Percentiles rank a stretch among this genome's conserved stretches.
Conservation (phyloP, 768 basidiomycete species). For the Tricholoma flavovirens region DNA sequence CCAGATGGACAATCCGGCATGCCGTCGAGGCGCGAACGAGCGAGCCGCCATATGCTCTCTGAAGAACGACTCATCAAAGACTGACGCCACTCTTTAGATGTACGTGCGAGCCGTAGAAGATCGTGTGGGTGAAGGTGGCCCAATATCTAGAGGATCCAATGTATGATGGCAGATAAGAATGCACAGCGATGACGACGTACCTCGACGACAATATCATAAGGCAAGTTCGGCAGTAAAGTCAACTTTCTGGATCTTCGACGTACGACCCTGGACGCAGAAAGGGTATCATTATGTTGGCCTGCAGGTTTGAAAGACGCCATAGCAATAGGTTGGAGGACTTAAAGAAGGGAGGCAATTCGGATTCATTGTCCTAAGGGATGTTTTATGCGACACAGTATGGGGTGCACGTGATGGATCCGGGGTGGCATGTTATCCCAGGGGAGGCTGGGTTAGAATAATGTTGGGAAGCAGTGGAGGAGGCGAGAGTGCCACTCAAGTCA, state of each 20-base stretch:
- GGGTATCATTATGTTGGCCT: background rate
- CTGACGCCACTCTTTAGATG: background rate
- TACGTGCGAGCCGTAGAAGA: conserved; percentile 2
- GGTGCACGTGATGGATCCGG: too few relatives aligned
- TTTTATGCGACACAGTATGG: background rate
- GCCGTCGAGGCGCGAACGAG: background rate
- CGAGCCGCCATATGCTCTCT: background rate
- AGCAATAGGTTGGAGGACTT: background rate
- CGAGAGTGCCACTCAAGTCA: too few relatives aligned
- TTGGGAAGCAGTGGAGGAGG: too few relatives aligned
- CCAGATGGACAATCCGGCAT: conserved; percentile 2
- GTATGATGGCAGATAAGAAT: background rate
- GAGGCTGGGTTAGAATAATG: too few relatives aligned
- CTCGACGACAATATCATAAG: background rate
- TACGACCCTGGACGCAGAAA: background rate
- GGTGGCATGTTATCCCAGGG: too few relatives aligned
- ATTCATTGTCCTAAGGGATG: background rate
- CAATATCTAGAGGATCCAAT: background rate
- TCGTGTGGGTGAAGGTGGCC: background rate
- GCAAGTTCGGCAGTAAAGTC: background rate
- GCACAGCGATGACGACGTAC: background rate
- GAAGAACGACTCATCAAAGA: conserved; percentile 5
- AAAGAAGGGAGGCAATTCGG: background rate
- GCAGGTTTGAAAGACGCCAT: background rate
- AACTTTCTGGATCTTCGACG: background rate